phyloP scores from a whole-genome alignment of 108 stramenopile genomes.

The Nitzschia putrida region DNA sequence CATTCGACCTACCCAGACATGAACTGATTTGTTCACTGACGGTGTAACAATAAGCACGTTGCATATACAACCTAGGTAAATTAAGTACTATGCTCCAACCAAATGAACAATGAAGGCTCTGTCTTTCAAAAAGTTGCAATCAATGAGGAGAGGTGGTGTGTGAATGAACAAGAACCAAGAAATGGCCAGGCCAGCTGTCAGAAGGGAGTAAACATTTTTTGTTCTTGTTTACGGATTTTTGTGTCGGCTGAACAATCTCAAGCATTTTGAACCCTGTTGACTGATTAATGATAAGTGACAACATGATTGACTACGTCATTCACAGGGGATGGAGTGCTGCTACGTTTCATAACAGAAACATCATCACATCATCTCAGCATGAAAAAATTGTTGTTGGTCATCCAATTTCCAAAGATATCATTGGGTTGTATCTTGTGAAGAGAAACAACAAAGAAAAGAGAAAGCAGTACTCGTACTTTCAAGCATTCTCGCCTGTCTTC shows the following conservation, averaged over 20 bases:
- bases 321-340: too few relatives aligned
- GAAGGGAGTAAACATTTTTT: conserved; percentile 9
- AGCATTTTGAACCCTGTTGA: too few relatives aligned
- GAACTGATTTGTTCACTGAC: conserved; percentile 7
- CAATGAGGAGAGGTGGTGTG: conserved; percentile 18
- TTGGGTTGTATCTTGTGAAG: too few relatives aligned
- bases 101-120: conserved; percentile 19
- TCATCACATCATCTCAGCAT: too few relatives aligned
- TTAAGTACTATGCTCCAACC: conserved; percentile 24
- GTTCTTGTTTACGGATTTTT: not conserved
- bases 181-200: conserved; percentile 17
- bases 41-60: conserved; percentile 38
- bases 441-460: too few relatives aligned
- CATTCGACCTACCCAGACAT: conserved; percentile 31
- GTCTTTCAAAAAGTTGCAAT: conserved; percentile 4
- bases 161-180: conserved; percentile 44
- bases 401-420: too few relatives aligned
- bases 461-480: too few relatives aligned
- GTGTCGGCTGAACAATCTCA: not conserved
- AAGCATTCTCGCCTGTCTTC: too few relatives aligned
- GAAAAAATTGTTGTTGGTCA: too few relatives aligned
- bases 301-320: too few relatives aligned
- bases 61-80: conserved; percentile 38
- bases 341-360: too few relatives aligned
- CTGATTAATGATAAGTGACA: too few relatives aligned